Percentiles rank a stretch among this genome's conserved stretches.
These are phyloP conservation scores for Colletotrichum liaoningense DNA, from an alignment of 2,329 filamentous ascomycete species.

Conservation along the genomic window DNA sequence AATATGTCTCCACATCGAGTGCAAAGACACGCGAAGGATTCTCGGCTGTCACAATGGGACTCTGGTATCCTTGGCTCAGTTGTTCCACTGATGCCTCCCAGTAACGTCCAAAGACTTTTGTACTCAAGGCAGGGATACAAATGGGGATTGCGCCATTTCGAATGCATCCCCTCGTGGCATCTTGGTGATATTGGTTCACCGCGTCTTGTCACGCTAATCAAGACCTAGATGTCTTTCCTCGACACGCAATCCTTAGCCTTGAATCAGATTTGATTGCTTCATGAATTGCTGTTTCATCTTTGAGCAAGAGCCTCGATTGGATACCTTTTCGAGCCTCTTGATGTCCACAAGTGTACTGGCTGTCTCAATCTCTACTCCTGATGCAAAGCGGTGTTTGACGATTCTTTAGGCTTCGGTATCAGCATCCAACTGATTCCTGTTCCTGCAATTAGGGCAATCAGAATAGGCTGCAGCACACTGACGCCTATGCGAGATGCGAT, in stretches of 20 bases:
- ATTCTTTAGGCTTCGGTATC: constrained; percentile 50
- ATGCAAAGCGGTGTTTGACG: constrained; percentile 45
- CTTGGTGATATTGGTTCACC: no score
- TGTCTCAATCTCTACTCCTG: constrained; percentile 41
- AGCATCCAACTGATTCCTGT: constrained; percentile 61
- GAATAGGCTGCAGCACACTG: constrained; percentile 61
- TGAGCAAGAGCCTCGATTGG: not conserved
- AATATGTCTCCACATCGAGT: not conserved
- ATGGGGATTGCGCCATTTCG: no score
- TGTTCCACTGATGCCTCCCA: no score
- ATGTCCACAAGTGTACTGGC: not conserved
- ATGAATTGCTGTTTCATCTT: not conserved
- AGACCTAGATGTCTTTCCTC: no score
- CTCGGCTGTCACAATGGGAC: not conserved
- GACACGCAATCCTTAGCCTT: no score
- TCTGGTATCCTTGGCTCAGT: no score
- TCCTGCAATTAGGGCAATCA: constrained; percentile 58
- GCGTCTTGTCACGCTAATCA: no score
- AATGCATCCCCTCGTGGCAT: no score
- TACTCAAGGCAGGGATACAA: no score
- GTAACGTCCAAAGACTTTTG: no score
- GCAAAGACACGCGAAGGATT: not conserved
- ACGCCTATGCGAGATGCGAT: constrained; percentile 59
- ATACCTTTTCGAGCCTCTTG: not conserved
- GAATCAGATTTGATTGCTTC: no score